These are phyloP conservation scores for Colletotrichum viniferum DNA, from an alignment of 2,329 filamentous ascomycete species.

Conservation along the genomic window DNA sequence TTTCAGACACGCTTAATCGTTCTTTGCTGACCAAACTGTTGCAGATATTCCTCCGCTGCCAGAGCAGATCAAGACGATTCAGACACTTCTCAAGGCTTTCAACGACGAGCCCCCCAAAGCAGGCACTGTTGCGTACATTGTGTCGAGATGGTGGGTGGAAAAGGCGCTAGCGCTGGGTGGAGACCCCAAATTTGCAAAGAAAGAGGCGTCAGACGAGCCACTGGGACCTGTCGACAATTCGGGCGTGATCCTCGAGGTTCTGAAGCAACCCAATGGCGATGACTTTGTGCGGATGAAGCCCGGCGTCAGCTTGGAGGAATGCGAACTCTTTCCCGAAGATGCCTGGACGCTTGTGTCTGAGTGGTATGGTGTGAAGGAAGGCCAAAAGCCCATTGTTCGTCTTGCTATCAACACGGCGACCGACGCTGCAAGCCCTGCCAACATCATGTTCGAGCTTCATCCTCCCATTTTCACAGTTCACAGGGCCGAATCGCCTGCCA, in stretches of 20 bases:
- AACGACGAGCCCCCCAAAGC: constrained; percentile 63
- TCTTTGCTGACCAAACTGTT: background rate
- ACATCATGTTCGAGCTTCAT: constrained; percentile 82
- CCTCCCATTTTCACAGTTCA: constrained; percentile 86
- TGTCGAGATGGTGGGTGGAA: constrained; percentile 81
- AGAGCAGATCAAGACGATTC: constrained; percentile 76
- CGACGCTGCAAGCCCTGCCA: constrained; percentile 57
- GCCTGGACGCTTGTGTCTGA: constrained; percentile 82
- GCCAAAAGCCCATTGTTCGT: constrained; percentile 74
- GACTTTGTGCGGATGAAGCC: constrained; percentile 77
- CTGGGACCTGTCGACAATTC: constrained; percentile 88
- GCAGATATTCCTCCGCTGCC: constrained; percentile 40
- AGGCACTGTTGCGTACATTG: constrained; percentile 76
- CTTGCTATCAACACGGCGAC: constrained; percentile 77
- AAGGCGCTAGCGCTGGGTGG: constrained; percentile 71
- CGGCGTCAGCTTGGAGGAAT: constrained; percentile 71
- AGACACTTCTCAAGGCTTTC: constrained; percentile 60
- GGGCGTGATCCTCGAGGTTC: constrained; percentile 72
- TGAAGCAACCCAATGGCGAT: constrained; percentile 52
- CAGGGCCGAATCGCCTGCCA: constrained; percentile 71
- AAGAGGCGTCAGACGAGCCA: constrained; percentile 62
- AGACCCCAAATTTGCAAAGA: constrained; percentile 58
- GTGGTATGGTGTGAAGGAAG: constrained; percentile 80
- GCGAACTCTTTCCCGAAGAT: constrained; percentile 76
- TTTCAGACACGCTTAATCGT: background rate